Conservation (phyloP, 2,329 filamentous ascomycete species). For the Cercospora berteroae region DNA sequence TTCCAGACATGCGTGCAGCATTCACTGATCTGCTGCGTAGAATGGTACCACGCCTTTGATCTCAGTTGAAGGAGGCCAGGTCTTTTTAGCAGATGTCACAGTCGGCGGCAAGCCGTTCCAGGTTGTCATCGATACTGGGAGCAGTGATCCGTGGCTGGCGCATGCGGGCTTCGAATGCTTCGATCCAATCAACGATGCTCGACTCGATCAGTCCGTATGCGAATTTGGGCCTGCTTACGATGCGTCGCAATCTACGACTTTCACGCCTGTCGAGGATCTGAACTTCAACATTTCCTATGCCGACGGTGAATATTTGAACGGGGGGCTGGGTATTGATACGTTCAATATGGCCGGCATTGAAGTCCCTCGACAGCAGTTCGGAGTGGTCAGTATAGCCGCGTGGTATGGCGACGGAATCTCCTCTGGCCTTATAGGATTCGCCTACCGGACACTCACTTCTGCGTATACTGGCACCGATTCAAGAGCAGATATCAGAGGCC, state of each 20-base stretch:
- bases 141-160: conserved; percentile 50
- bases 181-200: conserved; percentile 20
- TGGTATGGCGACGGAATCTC: conserved; percentile 39
- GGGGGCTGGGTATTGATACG: conserved; percentile 42
- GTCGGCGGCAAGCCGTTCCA: conserved; percentile 37
- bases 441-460: conserved; percentile 50
- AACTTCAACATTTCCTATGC: conserved; percentile 49
- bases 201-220: conserved; percentile 30
- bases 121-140: conserved; percentile 49
- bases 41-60: conserved; percentile 24
- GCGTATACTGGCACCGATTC: conserved; percentile 38
- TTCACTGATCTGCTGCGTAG: conserved; percentile 10
- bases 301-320: conserved; percentile 44
- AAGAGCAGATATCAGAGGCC: conserved; percentile 23
- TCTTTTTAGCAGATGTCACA: conserved; percentile 34
- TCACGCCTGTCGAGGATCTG: conserved; percentile 40
- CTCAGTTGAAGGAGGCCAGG: conserved; percentile 29
- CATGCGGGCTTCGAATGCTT: conserved; percentile 32
- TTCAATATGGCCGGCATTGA: conserved; percentile 49
- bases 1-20: not conserved
- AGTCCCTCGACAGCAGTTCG: conserved; percentile 48
- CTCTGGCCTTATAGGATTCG: conserved; percentile 53
- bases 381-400: conserved; percentile 40
- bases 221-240: conserved; percentile 37
- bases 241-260: conserved; percentile 34